Conservation (phyloP, 2,329 filamentous ascomycete species). For the Sclerotinia subarctica region DNA sequence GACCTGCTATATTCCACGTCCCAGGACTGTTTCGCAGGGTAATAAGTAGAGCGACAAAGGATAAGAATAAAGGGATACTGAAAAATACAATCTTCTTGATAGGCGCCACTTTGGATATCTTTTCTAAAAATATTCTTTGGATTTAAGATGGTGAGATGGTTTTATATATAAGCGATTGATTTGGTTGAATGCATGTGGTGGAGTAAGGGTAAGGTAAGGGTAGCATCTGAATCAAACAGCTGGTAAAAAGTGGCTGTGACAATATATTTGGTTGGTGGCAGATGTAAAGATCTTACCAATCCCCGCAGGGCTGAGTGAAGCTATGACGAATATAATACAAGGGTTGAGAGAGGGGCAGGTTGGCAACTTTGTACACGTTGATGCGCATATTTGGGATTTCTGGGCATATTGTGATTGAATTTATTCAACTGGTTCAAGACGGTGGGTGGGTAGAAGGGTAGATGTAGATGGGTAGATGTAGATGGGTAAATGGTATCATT, state of each 20-base stretch:
- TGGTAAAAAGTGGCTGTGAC: conserved; percentile 13
- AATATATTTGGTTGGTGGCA: neutral
- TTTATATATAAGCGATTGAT: neutral
- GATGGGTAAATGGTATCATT: neutral
- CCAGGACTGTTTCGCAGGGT: conserved; percentile 23
- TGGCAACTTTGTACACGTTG: conserved; percentile 21
- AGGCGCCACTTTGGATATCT: conserved; percentile 28
- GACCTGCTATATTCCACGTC: neutral
- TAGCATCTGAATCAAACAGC: conserved; percentile 2
- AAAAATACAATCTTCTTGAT: conserved; percentile 24
- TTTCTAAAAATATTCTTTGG: neutral
- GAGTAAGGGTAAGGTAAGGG: neutral
- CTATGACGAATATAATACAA: conserved; percentile 18
- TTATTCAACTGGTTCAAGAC: neutral
- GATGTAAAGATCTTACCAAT: conserved; percentile 9
- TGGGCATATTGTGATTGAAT: neutral
- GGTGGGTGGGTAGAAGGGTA: neutral
- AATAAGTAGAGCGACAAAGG: conserved; percentile 27
- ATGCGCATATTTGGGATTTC: conserved; percentile 8
- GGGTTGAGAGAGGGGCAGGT: conserved; percentile 4
- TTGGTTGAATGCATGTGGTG: neutral
- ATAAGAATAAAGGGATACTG: conserved; percentile 24
- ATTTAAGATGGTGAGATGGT: neutral
- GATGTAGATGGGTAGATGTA: neutral
- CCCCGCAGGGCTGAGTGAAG: conserved; percentile 27